phyloP scores from a whole-genome alignment of 169 alveolate species.

The Cryptosporidium bovis region DNA sequence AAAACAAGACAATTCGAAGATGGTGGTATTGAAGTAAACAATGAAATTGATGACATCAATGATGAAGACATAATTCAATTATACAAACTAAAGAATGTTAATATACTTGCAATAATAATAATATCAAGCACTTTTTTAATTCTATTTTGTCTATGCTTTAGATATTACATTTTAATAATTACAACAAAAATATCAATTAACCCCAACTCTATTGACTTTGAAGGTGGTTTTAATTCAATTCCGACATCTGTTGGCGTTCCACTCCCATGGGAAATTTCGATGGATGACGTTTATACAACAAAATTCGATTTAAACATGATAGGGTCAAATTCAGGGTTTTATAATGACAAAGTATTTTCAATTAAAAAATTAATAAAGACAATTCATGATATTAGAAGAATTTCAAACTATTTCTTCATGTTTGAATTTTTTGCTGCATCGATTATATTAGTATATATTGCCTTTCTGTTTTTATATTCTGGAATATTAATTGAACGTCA shows the following conservation, averaged over 20 bases:
- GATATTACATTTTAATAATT: slow-evolving; percentile 24
- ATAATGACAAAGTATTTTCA: slow-evolving; percentile 39
- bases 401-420: slow-evolving; percentile 10
- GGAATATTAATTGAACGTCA: slow-evolving; percentile 43
- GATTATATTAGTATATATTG: slow-evolving; percentile 27
- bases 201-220: slow-evolving; percentile 38
- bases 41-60: slow-evolving; percentile 10
- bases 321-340: slow-evolving; percentile 69
- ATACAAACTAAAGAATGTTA: slow-evolving; percentile 35
- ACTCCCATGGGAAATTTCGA: slow-evolving; percentile 56
- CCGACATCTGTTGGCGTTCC: slow-evolving; percentile 20
- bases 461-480: slow-evolving; percentile 22
- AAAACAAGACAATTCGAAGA: slow-evolving; percentile 8
- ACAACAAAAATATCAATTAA: slow-evolving; percentile 21
- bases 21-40: neutral
- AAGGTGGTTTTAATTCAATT: slow-evolving; percentile 66
- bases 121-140: slow-evolving; percentile 22
- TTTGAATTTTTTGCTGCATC: slow-evolving; percentile 50
- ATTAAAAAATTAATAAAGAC: slow-evolving; percentile 15
- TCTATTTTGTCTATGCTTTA: slow-evolving; percentile 18
- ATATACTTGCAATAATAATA: slow-evolving; percentile 7
- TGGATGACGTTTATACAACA: neutral
- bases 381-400: slow-evolving; percentile 21
- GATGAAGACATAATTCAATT: slow-evolving; percentile 65
- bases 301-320: slow-evolving; percentile 41